Conservation (phyloP, 257 asterid genomes). For the Nicotiana undulata region DNA sequence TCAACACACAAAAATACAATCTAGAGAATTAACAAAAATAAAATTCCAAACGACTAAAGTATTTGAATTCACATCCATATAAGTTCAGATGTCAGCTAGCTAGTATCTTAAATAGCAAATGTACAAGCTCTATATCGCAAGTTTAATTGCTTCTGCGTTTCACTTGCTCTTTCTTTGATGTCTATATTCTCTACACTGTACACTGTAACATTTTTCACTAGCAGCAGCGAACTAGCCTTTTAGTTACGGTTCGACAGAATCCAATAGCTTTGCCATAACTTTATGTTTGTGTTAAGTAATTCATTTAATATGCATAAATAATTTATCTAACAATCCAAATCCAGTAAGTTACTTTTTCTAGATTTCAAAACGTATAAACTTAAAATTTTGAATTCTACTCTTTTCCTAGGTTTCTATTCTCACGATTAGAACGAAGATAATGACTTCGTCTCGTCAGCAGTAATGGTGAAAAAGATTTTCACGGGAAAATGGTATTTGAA, state of each 20-base stretch:
- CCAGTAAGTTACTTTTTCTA: too few relatives aligned
- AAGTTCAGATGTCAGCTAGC: neutral
- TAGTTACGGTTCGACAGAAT: too few relatives aligned
- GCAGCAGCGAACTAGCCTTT: too few relatives aligned
- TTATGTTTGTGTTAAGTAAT: too few relatives aligned
- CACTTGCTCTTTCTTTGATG: neutral
- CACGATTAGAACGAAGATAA: neutral
- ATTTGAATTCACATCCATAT: neutral
- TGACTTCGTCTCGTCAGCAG: neutral
- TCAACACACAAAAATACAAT: neutral
- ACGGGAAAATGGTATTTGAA: too few relatives aligned
- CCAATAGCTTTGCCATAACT: too few relatives aligned
- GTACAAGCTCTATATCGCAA: neutral
- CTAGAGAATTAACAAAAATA: neutral
- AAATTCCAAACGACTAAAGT: neutral
- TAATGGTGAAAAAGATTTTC: too few relatives aligned
- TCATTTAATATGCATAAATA: too few relatives aligned
- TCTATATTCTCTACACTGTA: neutral
- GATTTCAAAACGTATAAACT: too few relatives aligned
- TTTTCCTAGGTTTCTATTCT: neutral
- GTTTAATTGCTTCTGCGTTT: neutral
- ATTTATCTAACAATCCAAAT: too few relatives aligned
- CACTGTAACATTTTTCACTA: neutral
- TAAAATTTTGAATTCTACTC: too few relatives aligned
- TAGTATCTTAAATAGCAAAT: neutral